Conservation (phyloP, 495 filamentous ascomycete species). For the Lophiotrema nucula region DNA sequence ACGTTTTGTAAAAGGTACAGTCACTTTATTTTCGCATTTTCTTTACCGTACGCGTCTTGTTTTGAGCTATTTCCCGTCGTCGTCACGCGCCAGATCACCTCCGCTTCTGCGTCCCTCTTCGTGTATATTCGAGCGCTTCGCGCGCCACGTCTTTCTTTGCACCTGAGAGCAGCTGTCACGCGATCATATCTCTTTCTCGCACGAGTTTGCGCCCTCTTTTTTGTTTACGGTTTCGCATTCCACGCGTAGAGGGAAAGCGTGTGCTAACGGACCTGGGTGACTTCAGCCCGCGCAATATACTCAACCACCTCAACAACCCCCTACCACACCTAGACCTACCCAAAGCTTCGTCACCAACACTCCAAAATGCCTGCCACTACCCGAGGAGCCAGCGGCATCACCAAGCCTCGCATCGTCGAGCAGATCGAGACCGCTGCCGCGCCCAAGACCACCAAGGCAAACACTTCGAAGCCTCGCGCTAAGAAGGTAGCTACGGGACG, state of each 20-base stretch:
- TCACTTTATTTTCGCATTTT: neutral
- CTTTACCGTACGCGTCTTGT: neutral
- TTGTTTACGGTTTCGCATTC: conserved; percentile 1
- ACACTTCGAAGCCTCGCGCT: conserved; percentile 39
- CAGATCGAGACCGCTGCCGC: conserved; percentile 18
- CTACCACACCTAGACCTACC: neutral
- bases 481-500: conserved; percentile 29
- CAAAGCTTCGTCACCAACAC: neutral
- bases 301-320: neutral
- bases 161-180: no score
- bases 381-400: conserved; percentile 36
- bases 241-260: neutral
- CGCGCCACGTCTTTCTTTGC: neutral
- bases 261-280: neutral
- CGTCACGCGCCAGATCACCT: no score
- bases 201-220: no score
- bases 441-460: conserved; percentile 33
- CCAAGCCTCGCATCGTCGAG: conserved; percentile 31
- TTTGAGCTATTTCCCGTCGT: no score
- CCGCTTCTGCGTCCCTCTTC: neutral
- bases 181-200: no score
- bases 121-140: conserved; percentile 1
- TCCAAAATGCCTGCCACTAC: conserved; percentile 27
- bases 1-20: neutral
- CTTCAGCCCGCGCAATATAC: no score